phyloP scores from a whole-genome alignment of 2,329 filamentous ascomycete species.

The Aspergillus intermedius region DNA sequence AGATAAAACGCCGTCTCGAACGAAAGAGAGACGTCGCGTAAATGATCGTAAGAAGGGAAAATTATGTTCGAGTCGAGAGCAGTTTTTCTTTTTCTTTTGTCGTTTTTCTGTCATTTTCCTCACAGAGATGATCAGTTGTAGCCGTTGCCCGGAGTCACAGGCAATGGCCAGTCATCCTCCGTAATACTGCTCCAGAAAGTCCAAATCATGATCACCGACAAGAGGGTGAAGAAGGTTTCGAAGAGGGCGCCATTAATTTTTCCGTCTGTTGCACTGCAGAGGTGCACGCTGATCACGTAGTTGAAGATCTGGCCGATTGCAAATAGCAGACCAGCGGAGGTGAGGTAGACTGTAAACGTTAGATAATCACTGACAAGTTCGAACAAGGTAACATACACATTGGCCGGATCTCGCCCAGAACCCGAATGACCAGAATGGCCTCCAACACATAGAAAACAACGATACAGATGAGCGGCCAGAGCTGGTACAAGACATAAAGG shows the following conservation, averaged over 20 bases:
- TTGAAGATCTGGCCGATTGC: constrained; percentile 93
- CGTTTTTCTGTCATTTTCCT: too few species aligned
- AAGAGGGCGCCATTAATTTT: constrained; percentile 92
- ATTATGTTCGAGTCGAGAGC: constrained; percentile 1
- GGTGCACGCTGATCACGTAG: constrained; percentile 84
- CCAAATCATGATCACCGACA: constrained; percentile 79
- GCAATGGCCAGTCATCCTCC: constrained; percentile 89
- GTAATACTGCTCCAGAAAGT: constrained; percentile 98
- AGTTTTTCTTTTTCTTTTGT: not conserved
- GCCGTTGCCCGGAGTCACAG: constrained; percentile 21
- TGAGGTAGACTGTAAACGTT: constrained; percentile 59
- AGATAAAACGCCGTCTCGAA: not conserved
- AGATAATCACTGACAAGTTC: constrained; percentile 1
- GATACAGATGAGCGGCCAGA: constrained; percentile 83
- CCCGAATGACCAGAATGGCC: constrained; percentile 70
- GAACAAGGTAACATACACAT: constrained; percentile 56
- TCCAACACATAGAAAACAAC: constrained; percentile 81
- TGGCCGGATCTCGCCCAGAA: constrained; percentile 84
- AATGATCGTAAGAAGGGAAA: constrained; percentile 1
- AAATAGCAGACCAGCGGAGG: constrained; percentile 69
- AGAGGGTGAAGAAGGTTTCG: constrained; percentile 83
- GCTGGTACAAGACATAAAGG: constrained; percentile 89
- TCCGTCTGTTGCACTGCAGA: constrained; percentile 74
- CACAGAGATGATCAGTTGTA: constrained; percentile 21
- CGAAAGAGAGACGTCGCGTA: not conserved